Conservation (phyloP, 2,329 filamentous ascomycete species). For the Gremmenia infestans region DNA sequence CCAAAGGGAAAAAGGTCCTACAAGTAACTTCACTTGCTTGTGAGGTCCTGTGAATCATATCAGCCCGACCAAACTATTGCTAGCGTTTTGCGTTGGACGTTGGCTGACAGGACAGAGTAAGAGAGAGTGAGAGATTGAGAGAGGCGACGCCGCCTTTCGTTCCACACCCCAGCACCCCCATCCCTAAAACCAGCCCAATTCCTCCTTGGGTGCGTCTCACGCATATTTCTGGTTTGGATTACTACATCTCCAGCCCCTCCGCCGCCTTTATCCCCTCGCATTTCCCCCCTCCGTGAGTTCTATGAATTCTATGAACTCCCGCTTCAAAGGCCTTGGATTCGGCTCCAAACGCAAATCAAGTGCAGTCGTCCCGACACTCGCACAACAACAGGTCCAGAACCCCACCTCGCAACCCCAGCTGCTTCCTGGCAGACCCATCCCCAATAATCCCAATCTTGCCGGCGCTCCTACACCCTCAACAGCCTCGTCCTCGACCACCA, state of each 20-base stretch:
- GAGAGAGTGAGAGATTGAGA: too few relatives aligned
- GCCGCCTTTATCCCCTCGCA: neutral
- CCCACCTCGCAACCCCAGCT: conserved; percentile 24
- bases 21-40: too few relatives aligned
- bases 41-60: too few relatives aligned
- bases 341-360: conserved; percentile 69
- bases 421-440: conserved; percentile 22
- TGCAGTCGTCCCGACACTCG: conserved; percentile 45
- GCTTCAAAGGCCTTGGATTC: conserved; percentile 75
- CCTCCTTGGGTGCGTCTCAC: too few relatives aligned
- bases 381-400: conserved; percentile 15
- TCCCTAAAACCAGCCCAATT: too few relatives aligned
- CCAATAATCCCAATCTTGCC: neutral
- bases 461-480: conserved; percentile 34
- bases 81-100: too few relatives aligned
- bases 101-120: too few relatives aligned
- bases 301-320: conserved; percentile 77
- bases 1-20: too few relatives aligned
- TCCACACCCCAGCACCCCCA: too few relatives aligned
- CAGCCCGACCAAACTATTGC: too few relatives aligned
- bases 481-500: conserved; percentile 45
- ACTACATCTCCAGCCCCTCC: neutral
- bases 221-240: too few relatives aligned
- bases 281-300: conserved; percentile 27
- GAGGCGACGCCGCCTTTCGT: too few relatives aligned